Conservation (phyloP, 2,329 filamentous ascomycete species). For the Verticillium isaacii region DNA sequence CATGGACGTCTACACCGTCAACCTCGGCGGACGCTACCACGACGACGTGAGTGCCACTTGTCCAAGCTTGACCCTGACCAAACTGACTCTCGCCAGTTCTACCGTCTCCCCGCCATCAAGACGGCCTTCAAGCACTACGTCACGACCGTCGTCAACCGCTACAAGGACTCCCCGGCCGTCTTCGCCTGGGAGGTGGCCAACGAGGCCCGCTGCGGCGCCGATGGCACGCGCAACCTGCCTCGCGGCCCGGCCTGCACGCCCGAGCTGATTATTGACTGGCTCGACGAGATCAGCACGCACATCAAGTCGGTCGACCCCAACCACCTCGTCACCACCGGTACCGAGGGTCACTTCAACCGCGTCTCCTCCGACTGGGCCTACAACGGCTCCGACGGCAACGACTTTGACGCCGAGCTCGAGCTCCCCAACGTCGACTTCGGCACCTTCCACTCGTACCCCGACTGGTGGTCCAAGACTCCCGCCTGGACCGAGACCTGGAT, state of each 20-base stretch:
- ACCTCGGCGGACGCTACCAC: conserved; percentile 41
- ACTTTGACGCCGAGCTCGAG: conserved; percentile 46
- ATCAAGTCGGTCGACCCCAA: conserved; percentile 46
- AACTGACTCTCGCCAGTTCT: conserved; percentile 30
- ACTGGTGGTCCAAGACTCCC: conserved; percentile 49
- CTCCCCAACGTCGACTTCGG: conserved; percentile 48
- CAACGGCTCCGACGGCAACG: conserved; percentile 43
- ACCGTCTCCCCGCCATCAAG: conserved; percentile 44
- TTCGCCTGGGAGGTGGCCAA: conserved; percentile 67
- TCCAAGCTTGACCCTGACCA: neutral
- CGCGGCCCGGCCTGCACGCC: conserved; percentile 33
- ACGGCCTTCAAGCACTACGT: conserved; percentile 54
- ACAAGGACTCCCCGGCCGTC: conserved; percentile 52
- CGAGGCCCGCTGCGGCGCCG: conserved; percentile 48
- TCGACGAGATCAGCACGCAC: conserved; percentile 48
- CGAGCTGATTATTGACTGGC: conserved; percentile 40
- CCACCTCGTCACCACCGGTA: conserved; percentile 51
- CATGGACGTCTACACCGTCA: conserved; percentile 53
- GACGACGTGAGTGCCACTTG: conserved; percentile 32
- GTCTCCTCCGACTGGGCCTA: conserved; percentile 38
- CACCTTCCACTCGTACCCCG: conserved; percentile 51
- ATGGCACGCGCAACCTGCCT: conserved; percentile 39
- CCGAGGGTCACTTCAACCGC: conserved; percentile 53
- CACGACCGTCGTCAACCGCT: conserved; percentile 52
- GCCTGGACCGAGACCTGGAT: conserved; percentile 52